These are phyloP conservation scores for Daphne laureola DNA, from an alignment of 441 rosid genomes.

Conservation along the genomic window DNA sequence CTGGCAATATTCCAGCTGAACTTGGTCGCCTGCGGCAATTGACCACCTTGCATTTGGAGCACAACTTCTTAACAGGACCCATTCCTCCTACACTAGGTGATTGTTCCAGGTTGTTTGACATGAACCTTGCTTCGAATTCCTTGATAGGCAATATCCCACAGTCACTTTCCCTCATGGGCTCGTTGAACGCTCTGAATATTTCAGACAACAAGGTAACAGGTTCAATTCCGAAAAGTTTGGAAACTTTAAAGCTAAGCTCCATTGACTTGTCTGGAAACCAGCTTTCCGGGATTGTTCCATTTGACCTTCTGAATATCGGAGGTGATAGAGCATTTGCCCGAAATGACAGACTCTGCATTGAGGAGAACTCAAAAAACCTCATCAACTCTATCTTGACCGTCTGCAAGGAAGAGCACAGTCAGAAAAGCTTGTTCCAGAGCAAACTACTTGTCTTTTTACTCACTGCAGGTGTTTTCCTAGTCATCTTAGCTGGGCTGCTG, in stretches of 20 bases:
- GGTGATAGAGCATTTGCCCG: slow-evolving; percentile 54
- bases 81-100: slow-evolving; percentile 46
- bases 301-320: slow-evolving; percentile 56
- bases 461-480: slow-evolving; percentile 30
- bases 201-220: slow-evolving; percentile 66
- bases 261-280: slow-evolving; percentile 63
- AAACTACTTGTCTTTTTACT: slow-evolving; percentile 36
- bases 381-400: slow-evolving; percentile 22
- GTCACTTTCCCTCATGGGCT: slow-evolving; percentile 32
- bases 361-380: slow-evolving; percentile 18
- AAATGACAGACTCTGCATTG: slow-evolving; percentile 54
- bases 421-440: slow-evolving; percentile 18
- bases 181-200: slow-evolving; percentile 70
- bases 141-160: slow-evolving; percentile 53
- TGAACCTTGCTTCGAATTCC: slow-evolving; percentile 65
- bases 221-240: slow-evolving; percentile 40
- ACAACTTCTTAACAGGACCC: slow-evolving; percentile 49
- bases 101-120: slow-evolving; percentile 56
- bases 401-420: slow-evolving; percentile 30
- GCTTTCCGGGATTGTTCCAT: slow-evolving; percentile 54
- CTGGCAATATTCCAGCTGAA: slow-evolving; percentile 47
- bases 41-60: slow-evolving; percentile 58
- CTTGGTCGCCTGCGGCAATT: slow-evolving; percentile 47
- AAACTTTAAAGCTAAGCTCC: slow-evolving; percentile 61
- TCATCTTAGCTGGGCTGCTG: slow-evolving; percentile 34